Evolutionary conservation across 768 basidiomycete genomes (phyloP).

Genomic region (Coprinopsis cinerea): DNA sequence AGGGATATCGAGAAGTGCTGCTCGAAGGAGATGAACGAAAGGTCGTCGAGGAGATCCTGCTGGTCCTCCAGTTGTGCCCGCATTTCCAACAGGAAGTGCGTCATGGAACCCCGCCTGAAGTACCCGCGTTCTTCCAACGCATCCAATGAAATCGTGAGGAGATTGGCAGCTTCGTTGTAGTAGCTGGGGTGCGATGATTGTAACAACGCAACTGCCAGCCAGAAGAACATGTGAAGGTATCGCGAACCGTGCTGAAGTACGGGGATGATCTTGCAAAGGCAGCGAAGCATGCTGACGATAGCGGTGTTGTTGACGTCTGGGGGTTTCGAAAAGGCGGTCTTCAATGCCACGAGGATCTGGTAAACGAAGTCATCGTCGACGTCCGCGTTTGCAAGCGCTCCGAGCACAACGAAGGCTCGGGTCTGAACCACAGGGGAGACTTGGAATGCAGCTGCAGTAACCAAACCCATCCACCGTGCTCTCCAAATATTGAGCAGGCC

Average conservation of each 20-base stretch:
- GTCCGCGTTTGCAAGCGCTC: constrained; percentile 74
- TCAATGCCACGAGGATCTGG: constrained; percentile 87
- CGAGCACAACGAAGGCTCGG: constrained; percentile 79
- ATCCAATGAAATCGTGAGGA: constrained; percentile 61
- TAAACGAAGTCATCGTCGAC: constrained; percentile 92
- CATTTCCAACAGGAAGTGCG: constrained; percentile 54
- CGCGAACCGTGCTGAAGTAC: constrained; percentile 63
- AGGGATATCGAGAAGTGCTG: constrained; percentile 76
- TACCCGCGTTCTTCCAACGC: constrained; percentile 55
- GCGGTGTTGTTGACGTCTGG: constrained; percentile 64
- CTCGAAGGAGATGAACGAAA: constrained; percentile 73
- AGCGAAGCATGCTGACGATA: constrained; percentile 84
- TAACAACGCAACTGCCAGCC: constrained; percentile 81
- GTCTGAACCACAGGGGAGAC: constrained; percentile 84
- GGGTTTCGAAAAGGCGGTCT: constrained; percentile 61
- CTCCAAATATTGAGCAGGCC: constrained; percentile 85
- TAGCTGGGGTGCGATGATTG: constrained; percentile 70
- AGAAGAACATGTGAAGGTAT: constrained; percentile 73
- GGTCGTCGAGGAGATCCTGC: constrained; percentile 67
- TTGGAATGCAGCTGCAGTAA: constrained; percentile 87
- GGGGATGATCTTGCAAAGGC: constrained; percentile 73
- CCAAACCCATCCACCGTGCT: constrained; percentile 88
- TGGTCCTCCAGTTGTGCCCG: constrained; percentile 61
- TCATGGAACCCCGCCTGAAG: constrained; percentile 50
- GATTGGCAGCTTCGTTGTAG: constrained; percentile 60